phyloP scores from a whole-genome alignment of 2,329 filamentous ascomycete genomes.

The Neofusicoccum cordaticola region DNA sequence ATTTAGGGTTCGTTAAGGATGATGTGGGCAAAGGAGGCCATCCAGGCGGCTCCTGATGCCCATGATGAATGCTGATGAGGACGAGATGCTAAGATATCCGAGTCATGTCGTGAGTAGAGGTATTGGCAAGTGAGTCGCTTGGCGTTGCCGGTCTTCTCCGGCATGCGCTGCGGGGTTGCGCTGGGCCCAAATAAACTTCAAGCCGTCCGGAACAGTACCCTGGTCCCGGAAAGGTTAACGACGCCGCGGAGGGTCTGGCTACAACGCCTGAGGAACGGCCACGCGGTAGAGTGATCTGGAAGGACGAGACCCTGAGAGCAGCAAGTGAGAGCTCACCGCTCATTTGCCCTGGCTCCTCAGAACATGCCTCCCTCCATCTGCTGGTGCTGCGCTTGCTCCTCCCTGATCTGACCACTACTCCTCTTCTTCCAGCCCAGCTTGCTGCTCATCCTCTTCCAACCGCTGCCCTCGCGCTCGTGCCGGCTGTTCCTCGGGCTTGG shows the following conservation, averaged over 20 bases:
- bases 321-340: background rate
- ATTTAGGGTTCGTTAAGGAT: background rate
- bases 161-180: background rate
- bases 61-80: background rate
- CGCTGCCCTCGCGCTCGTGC: conserved; percentile 32
- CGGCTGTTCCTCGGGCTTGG: conserved; percentile 38
- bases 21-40: background rate
- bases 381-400: conserved; percentile 13
- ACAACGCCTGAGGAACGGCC: background rate
- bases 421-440: conserved; percentile 40
- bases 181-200: conserved; percentile 8
- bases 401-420: conserved; percentile 15
- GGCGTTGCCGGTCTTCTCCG: background rate
- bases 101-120: conserved; percentile 6
- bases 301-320: conserved; percentile 4
- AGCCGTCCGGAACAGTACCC: conserved; percentile 3
- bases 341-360: background rate
- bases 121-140: background rate
- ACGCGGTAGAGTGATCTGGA: background rate
- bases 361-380: conserved; percentile 17
- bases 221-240: conserved; percentile 5
- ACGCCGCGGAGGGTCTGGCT: conserved; percentile 8
- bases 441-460: conserved; percentile 42
- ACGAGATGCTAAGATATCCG: background rate
- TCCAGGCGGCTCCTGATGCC: background rate